These are phyloP conservation scores for Geotrichum aggregatum DNA, from an alignment of 1,139 yeast genomes.

Conservation along the genomic window DNA sequence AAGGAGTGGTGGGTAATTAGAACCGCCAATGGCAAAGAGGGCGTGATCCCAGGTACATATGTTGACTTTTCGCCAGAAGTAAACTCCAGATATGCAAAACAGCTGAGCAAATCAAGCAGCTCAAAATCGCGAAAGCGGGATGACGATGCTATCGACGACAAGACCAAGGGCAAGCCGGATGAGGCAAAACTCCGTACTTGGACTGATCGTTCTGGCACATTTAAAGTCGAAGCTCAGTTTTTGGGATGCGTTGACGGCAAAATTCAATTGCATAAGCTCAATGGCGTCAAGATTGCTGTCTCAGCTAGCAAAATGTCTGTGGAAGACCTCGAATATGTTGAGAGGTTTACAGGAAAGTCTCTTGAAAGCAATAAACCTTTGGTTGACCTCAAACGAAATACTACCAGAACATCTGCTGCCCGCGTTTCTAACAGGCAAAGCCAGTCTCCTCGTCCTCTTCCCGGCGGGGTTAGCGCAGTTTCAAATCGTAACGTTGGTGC, in stretches of 20 bases:
- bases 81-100: too few species aligned
- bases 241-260: conserved; percentile 92
- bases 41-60: conserved; percentile 87
- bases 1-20: conserved; percentile 97
- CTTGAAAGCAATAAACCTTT: conserved; percentile 39
- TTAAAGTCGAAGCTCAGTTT: conserved; percentile 95
- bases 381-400: conserved; percentile 28
- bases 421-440: too few species aligned
- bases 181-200: conserved; percentile 83
- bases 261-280: conserved; percentile 85
- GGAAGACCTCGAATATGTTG: conserved; percentile 89
- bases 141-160: conserved; percentile 46
- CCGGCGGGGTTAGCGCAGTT: conserved; percentile 33
- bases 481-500: conserved; percentile 14
- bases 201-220: conserved; percentile 92
- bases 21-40: conserved; percentile 64
- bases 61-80: too few species aligned
- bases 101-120: too few species aligned
- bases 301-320: conserved; percentile 77
- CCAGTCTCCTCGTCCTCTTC: too few species aligned
- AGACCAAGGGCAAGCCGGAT: conserved; percentile 51
- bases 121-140: too few species aligned
- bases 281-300: conserved; percentile 96
- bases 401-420: conserved; percentile 17
- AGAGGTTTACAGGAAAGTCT: conserved; percentile 67